A percentile compares a stretch with the other conserved stretches of the same genome.
These are phyloP conservation scores for Hypoxylon sp. DNA, from an alignment of 2,329 filamentous ascomycete genomes.

Conservation along the genomic window DNA sequence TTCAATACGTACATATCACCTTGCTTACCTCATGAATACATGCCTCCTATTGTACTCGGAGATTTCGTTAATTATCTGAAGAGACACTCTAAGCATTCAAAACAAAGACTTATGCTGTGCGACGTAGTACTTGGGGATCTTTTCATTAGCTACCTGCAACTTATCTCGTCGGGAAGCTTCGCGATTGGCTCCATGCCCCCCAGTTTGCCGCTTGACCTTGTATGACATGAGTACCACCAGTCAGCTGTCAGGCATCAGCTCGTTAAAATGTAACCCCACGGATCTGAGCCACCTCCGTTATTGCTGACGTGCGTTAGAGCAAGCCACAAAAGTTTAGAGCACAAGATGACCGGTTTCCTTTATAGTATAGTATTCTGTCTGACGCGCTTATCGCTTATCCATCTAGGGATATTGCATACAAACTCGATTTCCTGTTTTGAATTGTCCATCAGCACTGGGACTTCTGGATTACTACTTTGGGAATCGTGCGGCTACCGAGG, in stretches of 20 bases:
- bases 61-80: background rate
- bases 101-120: background rate
- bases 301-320: constrained; percentile 1
- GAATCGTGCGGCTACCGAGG: background rate
- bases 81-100: background rate
- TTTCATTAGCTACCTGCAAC: background rate
- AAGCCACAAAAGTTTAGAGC: background rate
- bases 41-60: background rate
- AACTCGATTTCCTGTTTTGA: background rate
- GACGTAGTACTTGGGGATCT: background rate
- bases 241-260: background rate
- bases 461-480: background rate
- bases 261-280: background rate
- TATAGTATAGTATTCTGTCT: background rate
- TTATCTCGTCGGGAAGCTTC: background rate
- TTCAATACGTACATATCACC: background rate
- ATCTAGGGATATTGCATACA: background rate
- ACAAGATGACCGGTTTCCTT: background rate
- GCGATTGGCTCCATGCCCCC: background rate
- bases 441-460: background rate
- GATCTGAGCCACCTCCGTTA: background rate
- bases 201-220: background rate
- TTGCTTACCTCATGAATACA: background rate
- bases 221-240: background rate
- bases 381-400: background rate